phyloP scores from a whole-genome alignment of 441 rosid species.

The Geranium incanum region DNA sequence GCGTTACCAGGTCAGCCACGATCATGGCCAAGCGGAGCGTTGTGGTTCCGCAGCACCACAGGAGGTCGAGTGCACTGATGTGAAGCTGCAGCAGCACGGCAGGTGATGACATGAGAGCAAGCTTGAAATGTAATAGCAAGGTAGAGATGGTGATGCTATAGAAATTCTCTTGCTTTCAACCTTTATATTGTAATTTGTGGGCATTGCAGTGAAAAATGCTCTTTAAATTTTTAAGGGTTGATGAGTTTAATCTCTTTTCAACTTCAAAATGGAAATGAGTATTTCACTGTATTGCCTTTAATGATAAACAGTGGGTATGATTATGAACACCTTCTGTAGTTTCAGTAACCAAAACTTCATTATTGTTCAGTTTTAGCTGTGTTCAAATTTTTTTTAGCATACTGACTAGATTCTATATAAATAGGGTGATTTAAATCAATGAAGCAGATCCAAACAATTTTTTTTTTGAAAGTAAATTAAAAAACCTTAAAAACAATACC shows the following conservation, averaged over 20 bases:
- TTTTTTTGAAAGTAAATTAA: no score
- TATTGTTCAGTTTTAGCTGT: no score
- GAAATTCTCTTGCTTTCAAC: conserved; percentile 16
- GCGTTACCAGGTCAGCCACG: conserved; percentile 19
- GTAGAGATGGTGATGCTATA: conserved; percentile 18
- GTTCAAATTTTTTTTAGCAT: no score
- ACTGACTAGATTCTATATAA: no score
- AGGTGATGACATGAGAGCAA: conserved; percentile 9
- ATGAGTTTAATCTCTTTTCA: conserved; percentile 6
- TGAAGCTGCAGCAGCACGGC: conserved; percentile 13
- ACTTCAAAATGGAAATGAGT: conserved; percentile 2
- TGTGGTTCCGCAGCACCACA: background rate
- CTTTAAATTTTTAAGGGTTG: conserved; percentile 6
- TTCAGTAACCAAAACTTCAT: no score
- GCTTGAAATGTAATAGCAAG: background rate
- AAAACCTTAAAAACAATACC: no score
- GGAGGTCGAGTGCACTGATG: background rate
- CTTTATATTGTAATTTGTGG: conserved; percentile 12
- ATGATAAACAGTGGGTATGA: background rate
- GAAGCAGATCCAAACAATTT: no score
- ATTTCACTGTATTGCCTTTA: background rate
- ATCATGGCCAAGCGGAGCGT: conserved; percentile 1
- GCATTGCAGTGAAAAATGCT: conserved; percentile 13
- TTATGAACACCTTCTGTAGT: no score
- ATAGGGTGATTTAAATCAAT: no score